A percentile compares a stretch with the other conserved stretches of the same genome.
Evolutionary conservation across 2,329 filamentous ascomycete genomes (phyloP).

Genomic region (Cercospora sesami): DNA sequence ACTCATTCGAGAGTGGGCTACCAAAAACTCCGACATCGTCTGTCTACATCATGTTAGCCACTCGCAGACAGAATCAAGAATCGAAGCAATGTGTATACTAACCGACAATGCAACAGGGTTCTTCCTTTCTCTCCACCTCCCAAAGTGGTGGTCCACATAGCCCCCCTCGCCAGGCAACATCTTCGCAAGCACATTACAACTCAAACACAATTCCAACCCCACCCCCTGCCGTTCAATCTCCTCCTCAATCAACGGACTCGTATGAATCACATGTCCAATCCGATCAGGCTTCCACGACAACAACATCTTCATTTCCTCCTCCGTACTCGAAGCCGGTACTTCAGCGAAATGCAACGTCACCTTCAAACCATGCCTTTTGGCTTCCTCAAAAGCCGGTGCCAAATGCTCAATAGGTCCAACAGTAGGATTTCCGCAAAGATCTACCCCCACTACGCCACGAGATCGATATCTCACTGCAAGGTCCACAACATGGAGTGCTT

Average conservation of each 20-base stretch:
- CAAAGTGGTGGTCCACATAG: constrained; percentile 72
- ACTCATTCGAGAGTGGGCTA: constrained; percentile 74
- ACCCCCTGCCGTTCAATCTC: constrained; percentile 58
- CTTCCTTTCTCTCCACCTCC: constrained; percentile 63
- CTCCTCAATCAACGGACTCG: constrained; percentile 60
- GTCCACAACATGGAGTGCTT: constrained; percentile 64
- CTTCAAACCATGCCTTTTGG: constrained; percentile 57
- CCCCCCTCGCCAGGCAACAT: constrained; percentile 62
- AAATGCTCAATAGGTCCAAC: constrained; percentile 63
- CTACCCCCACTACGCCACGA: constrained; percentile 65
- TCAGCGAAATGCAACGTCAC: constrained; percentile 81
- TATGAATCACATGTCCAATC: constrained; percentile 77
- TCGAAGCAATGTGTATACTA: constrained; percentile 45
- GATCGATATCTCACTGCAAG: constrained; percentile 59
- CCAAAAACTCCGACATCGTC: constrained; percentile 83
- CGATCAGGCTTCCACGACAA: constrained; percentile 67
- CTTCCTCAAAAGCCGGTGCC: constrained; percentile 58
- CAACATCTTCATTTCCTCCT: constrained; percentile 63
- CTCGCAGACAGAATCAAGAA: neutral
- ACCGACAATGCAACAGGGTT: constrained; percentile 68
- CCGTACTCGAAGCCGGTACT: constrained; percentile 56
- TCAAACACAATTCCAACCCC: constrained; percentile 74
- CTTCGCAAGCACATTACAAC: constrained; percentile 75
- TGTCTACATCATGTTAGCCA: constrained; percentile 56
- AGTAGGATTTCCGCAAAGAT: constrained; percentile 75